phyloP scores from a whole-genome alignment of 805 yeast genomes.

The Candida michaelii region DNA sequence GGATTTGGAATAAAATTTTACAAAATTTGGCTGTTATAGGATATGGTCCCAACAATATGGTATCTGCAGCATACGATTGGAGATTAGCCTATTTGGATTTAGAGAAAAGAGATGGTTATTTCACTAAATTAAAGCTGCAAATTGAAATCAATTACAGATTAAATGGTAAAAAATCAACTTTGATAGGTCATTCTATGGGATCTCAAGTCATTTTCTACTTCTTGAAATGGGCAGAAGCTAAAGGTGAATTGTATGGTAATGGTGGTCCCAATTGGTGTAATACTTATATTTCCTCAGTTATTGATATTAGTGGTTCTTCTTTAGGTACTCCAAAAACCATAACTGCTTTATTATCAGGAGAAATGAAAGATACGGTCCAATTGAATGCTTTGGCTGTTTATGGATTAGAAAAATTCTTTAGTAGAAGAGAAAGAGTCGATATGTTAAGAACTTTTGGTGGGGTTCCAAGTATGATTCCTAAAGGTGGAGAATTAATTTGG shows the following conservation, averaged over 20 bases:
- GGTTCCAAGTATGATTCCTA: constrained; percentile 91
- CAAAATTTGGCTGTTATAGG: constrained; percentile 94
- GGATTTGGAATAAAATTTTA: constrained; percentile 98
- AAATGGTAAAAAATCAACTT: constrained; percentile 66
- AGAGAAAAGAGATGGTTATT: constrained; percentile 84
- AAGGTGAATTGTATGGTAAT: constrained; percentile 76
- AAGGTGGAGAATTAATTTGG: constrained; percentile 92
- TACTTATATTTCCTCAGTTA: constrained; percentile 72
- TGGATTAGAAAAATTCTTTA: constrained; percentile 91
- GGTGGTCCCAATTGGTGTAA: constrained; percentile 93
- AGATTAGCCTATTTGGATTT: constrained; percentile 85
- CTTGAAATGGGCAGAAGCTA: constrained; percentile 94
- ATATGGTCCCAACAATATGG: constrained; percentile 88
- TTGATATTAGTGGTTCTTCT: constrained; percentile 87
- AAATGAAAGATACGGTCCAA: constrained; percentile 97
- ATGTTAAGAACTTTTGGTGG: constrained; percentile 91
- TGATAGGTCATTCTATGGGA: constrained; percentile 96
- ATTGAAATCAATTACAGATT: constrained; percentile 60
- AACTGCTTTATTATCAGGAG: constrained; percentile 92
- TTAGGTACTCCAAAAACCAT: constrained; percentile 94
- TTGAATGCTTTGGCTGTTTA: constrained; percentile 89
- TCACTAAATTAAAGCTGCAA: constrained; percentile 68
- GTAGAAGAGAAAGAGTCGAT: constrained; percentile 83
- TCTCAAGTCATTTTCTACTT: constrained; percentile 86
- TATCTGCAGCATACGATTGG: constrained; percentile 95